phyloP scores from a whole-genome alignment of 2,329 filamentous ascomycete species.

The Blastomyces gilchristii region DNA sequence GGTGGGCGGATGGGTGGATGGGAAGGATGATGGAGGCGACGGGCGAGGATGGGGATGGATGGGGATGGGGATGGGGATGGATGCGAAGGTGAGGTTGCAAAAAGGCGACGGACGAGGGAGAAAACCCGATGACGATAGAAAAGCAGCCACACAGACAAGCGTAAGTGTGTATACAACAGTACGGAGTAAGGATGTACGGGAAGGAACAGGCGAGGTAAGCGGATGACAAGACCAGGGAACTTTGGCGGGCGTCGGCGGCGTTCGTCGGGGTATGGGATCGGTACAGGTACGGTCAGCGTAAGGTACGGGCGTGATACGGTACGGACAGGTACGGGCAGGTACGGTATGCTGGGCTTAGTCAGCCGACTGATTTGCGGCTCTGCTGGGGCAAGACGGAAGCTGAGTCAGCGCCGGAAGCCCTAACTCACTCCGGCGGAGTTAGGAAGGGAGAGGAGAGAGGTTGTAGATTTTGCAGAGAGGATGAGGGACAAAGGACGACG shows the following conservation, averaged over 20 bases:
- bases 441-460: not conserved
- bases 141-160: too few relatives aligned
- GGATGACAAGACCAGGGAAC: not conserved
- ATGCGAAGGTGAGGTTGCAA: not conserved
- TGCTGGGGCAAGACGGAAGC: not conserved
- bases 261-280: not conserved
- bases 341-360: not conserved
- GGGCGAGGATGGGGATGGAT: not conserved
- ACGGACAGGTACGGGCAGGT: not conserved
- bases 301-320: not conserved
- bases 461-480: not conserved
- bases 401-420: not conserved
- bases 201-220: not conserved
- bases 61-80: too few relatives aligned
- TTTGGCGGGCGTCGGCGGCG: not conserved
- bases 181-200: not conserved
- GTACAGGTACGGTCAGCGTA: constrained; percentile 1
- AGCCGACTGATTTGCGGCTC: not conserved
- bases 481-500: not conserved
- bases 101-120: not conserved
- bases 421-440: not conserved
- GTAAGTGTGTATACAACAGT: not conserved
- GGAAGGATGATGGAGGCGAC: not conserved
- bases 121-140: constrained; percentile 1
- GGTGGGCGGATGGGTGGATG: not conserved